These are phyloP conservation scores for Trypanosoma rangeli DNA, from an alignment of 208 protist genomes.

Conservation along the genomic window DNA sequence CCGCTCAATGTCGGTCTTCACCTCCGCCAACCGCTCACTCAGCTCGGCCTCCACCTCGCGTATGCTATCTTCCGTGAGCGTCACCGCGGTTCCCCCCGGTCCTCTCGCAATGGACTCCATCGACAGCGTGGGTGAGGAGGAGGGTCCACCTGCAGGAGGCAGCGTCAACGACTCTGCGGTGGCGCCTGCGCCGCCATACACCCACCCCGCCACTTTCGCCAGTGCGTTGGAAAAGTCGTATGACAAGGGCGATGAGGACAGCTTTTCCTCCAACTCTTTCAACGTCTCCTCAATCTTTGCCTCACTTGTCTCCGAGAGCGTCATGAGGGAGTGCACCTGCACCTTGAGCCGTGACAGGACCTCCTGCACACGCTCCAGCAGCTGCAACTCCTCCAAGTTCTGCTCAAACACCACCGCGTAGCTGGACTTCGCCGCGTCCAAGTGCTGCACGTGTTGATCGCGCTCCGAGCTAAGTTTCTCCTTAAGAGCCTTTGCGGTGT, in stretches of 20 bases:
- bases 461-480: conserved; percentile 29
- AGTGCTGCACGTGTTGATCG: conserved; percentile 27
- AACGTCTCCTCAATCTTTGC: conserved; percentile 38
- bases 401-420: conserved; percentile 42
- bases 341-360: conserved; percentile 57
- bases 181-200: background rate
- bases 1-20: conserved; percentile 38
- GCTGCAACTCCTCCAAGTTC: conserved; percentile 60
- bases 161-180: background rate
- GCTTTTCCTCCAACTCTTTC: conserved; percentile 23
- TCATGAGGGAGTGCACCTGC: conserved; percentile 62
- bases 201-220: conserved; percentile 4
- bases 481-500: conserved; percentile 30
- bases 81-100: background rate
- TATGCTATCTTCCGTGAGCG: conserved; percentile 26
- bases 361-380: conserved; percentile 65
- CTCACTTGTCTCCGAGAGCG: conserved; percentile 50
- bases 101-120: background rate
- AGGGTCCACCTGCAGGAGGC: background rate
- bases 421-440: conserved; percentile 19
- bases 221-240: conserved; percentile 14
- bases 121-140: background rate
- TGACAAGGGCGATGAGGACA: background rate
- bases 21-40: conserved; percentile 32
- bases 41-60: conserved; percentile 31